Evolutionary conservation across 208 protist species (phyloP), one percentile per base, ranked within the genome.

Genomic region (Trypanosoma avium): DNA sequence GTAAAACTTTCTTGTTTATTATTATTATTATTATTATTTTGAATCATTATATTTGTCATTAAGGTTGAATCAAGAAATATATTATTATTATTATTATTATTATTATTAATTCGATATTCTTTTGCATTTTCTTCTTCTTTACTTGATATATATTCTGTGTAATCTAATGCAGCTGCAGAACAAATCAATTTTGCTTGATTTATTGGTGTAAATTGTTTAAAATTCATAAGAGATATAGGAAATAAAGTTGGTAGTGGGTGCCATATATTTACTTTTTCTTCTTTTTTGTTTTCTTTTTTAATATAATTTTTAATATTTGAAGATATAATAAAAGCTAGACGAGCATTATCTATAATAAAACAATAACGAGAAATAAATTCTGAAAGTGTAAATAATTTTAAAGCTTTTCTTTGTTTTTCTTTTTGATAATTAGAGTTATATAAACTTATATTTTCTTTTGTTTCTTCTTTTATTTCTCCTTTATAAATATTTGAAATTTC

Each of bases 171-270:
- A 10, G n/a, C 59, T 30, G 59, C 59, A 6, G 59, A 65, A 21
- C 59, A 65, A 32, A 65, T 65, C 24, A 65, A 47, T 45, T 55
- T 53, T 30, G 33, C 47, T 33, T 65, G 59, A 65, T 55, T 65
- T n/a, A 55, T 29, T n/a, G 59, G 59, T 19, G 32, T 21, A 38
- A 53, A 65, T 3, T 13, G 12, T 26, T 47, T 27, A 65, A 65
- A 65, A 27, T 45, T 40, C 10, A 9, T n/a, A 21, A 65, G 30
- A 1, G 59, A 55, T 4, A 55, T 42, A 33, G n/a, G 29, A 29
- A 65, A 65, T 19, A 65, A 47, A 5, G 59, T 45, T 26, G 47
- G 47, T 19, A 55, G 59, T n/a, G 45, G 47, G 46, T 29, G 21
- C 32, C 24, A 42, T 46, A 26, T 35, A 59, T 13, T 24, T 8